These are phyloP conservation scores for Tetrapisispora iriomotensis DNA, from an alignment of 805 yeast genomes.

Conservation along the genomic window DNA sequence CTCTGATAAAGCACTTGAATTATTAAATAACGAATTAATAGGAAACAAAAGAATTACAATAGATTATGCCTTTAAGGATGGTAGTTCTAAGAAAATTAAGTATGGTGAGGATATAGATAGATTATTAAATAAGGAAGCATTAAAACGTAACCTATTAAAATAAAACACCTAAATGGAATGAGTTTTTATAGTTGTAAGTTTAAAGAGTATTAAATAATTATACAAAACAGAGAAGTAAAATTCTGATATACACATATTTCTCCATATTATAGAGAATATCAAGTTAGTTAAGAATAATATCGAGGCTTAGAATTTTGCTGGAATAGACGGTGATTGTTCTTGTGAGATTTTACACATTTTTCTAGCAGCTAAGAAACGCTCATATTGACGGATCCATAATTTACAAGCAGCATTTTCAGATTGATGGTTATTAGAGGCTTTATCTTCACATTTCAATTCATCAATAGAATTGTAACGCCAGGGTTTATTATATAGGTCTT, in stretches of 20 bases:
- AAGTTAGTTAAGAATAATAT: too few relatives aligned
- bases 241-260: too few relatives aligned
- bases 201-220: not conserved
- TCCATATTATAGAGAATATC: too few relatives aligned
- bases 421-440: not conserved
- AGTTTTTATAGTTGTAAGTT: not conserved
- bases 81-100: constrained; percentile 37
- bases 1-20: constrained; percentile 62
- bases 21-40: constrained; percentile 57
- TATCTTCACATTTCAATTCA: constrained; percentile 10
- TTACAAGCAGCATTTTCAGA: not conserved
- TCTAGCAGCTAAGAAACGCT: not conserved
- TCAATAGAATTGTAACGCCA: constrained; percentile 32
- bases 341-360: not conserved
- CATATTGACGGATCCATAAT: not conserved
- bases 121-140: constrained; percentile 54
- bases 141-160: constrained; percentile 29
- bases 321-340: not conserved
- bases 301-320: too few relatives aligned
- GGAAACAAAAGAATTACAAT: constrained; percentile 55
- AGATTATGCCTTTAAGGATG: constrained; percentile 62
- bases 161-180: not conserved
- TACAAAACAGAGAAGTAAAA: too few relatives aligned
- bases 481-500: constrained; percentile 54
- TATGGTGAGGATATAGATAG: constrained; percentile 82